Conservation (phyloP, 2,329 filamentous ascomycete genomes). For the Fusarium concolor region DNA sequence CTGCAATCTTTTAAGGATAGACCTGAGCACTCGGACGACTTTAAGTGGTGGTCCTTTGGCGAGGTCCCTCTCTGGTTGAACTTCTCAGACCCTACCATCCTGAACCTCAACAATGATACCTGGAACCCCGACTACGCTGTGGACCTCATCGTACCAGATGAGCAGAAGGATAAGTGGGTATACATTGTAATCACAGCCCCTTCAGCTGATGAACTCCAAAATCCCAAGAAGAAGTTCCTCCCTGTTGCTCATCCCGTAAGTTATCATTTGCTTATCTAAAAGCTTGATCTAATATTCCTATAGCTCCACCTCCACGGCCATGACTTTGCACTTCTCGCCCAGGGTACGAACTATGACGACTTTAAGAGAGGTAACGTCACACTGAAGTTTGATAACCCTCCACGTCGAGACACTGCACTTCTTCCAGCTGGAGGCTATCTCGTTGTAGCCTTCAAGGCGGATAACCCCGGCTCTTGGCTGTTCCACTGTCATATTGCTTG, state of each 20-base stretch:
- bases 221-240: background rate
- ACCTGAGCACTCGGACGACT: background rate
- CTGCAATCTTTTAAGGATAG: background rate
- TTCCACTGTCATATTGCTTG: slow-evolving; percentile 28
- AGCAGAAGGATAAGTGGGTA: slow-evolving; percentile 14
- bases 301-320: slow-evolving; percentile 22
- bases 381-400: slow-evolving; percentile 28
- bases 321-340: slow-evolving; percentile 26
- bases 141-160: slow-evolving; percentile 7
- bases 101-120: slow-evolving; percentile 6
- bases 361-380: background rate
- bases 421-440: slow-evolving; percentile 23
- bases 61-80: slow-evolving; percentile 28
- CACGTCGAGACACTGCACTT: slow-evolving; percentile 20
- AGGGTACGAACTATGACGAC: slow-evolving; percentile 1
- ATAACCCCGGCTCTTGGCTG: slow-evolving; percentile 24
- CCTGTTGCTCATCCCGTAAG: slow-evolving; percentile 26
- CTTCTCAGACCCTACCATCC: slow-evolving; percentile 27
- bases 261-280: accelerated
- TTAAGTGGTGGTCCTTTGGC: slow-evolving; percentile 11
- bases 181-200: slow-evolving; percentile 30
- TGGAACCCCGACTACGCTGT: slow-evolving; percentile 26
- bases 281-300: accelerated
- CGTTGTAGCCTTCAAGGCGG: slow-evolving; percentile 12
- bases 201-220: background rate